Conservation (phyloP, 1,284 basidiomycete species). For the Filobasidium uniguttulatum region DNA sequence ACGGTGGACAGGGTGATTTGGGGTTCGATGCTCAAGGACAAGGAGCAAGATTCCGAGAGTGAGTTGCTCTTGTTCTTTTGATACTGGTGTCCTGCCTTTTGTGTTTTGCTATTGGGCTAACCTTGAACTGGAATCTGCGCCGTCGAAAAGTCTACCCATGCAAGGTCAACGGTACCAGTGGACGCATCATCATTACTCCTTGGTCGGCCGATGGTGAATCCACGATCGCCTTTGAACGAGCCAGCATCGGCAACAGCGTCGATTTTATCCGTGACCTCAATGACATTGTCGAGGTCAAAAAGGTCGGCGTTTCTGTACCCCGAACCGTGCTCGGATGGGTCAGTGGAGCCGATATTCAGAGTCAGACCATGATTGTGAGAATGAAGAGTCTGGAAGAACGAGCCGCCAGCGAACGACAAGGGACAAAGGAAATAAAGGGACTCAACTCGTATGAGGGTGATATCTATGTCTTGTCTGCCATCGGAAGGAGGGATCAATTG, state of each 20-base stretch:
- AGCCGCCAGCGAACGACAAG: slow-evolving; percentile 17
- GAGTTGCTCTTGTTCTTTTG: slow-evolving; percentile 8
- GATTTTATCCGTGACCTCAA: slow-evolving; percentile 28
- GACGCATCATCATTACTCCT: slow-evolving; percentile 31
- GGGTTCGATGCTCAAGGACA: slow-evolving; percentile 29
- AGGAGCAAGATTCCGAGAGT: slow-evolving; percentile 24
- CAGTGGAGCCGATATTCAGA: slow-evolving; percentile 34
- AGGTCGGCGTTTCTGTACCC: slow-evolving; percentile 35
- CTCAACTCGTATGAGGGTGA: slow-evolving; percentile 21
- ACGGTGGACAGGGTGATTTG: slow-evolving; percentile 33
- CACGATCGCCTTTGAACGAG: slow-evolving; percentile 25
- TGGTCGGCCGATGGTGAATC: slow-evolving; percentile 21
- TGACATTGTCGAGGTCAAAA: slow-evolving; percentile 38
- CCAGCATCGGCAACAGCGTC: slow-evolving; percentile 7
- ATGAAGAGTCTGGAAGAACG: slow-evolving; percentile 23
- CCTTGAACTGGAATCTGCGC: too few relatives aligned
- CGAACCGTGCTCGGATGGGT: slow-evolving; percentile 37
- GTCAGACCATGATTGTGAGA: slow-evolving; percentile 30
- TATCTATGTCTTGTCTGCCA: slow-evolving; percentile 31
- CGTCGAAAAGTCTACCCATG: slow-evolving; percentile 31
- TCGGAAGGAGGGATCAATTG: slow-evolving; percentile 36
- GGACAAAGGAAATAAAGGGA: slow-evolving; percentile 15
- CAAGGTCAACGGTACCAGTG: slow-evolving; percentile 28
- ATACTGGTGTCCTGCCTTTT: too few relatives aligned
- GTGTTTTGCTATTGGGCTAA: too few relatives aligned